A percentile compares a stretch with the other conserved stretches of the same genome.
Evolutionary conservation across 257 asterid genomes (phyloP).

Genomic region (Hygrophila difformis): DNA sequence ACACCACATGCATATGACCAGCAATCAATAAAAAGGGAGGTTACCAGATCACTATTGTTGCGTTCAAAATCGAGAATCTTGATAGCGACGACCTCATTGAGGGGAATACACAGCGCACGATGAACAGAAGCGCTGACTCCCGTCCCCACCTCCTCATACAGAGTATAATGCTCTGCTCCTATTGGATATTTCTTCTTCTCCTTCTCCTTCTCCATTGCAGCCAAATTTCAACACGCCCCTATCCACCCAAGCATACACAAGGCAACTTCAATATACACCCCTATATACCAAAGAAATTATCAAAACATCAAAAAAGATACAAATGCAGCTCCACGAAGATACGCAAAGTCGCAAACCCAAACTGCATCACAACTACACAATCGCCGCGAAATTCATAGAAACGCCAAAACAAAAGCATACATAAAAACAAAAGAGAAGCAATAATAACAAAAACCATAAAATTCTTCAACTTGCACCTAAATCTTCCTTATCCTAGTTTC

Average conservation of each 20-base stretch:
- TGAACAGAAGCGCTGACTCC: constrained; percentile 91
- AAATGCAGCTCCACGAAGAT: constrained; percentile 31
- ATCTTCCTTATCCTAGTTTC: background rate
- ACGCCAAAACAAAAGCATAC: background rate
- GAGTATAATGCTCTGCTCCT: constrained; percentile 48
- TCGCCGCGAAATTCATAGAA: constrained; percentile 4
- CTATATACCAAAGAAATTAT: background rate
- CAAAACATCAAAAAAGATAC: constrained; percentile 21
- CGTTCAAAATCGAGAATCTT: constrained; percentile 94
- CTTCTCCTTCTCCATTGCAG: constrained; percentile 36
- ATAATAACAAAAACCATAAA: too few species aligned
- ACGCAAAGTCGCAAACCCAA: constrained; percentile 27
- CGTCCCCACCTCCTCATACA: constrained; percentile 86
- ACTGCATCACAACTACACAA: constrained; percentile 22
- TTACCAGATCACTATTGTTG: constrained; percentile 83
- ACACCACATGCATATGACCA: constrained; percentile 71
- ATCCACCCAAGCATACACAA: background rate
- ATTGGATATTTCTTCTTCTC: constrained; percentile 75
- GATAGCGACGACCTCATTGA: constrained; percentile 74
- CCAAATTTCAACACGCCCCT: constrained; percentile 7
- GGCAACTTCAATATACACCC: background rate
- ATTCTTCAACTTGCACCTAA: background rate
- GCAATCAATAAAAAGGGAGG: constrained; percentile 81
- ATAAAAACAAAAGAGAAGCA: too few species aligned
- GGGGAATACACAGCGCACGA: constrained; percentile 79